A percentile compares a stretch with the other conserved stretches of the same genome.
phyloP scores from a whole-genome alignment of 495 filamentous ascomycete genomes.

The Penicillium goetzii region DNA sequence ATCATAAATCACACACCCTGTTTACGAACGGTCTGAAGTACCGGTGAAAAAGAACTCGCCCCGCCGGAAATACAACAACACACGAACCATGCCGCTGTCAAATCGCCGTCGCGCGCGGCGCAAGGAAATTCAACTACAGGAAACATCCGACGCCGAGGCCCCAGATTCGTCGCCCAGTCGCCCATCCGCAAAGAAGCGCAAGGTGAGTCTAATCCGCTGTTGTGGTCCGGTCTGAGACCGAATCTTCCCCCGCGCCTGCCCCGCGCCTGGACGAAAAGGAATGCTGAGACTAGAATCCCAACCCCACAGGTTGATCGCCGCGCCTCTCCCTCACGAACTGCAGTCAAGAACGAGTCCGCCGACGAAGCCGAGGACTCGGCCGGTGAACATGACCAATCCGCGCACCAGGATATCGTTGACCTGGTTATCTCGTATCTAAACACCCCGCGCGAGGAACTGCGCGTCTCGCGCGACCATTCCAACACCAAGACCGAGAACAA shows the following conservation, averaged over 20 bases:
- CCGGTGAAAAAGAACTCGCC: not conserved
- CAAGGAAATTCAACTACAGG: constrained; percentile 54
- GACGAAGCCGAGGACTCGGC: constrained; percentile 49
- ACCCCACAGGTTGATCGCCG: constrained; percentile 42
- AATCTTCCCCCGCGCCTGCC: constrained; percentile 12
- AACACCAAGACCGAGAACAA: constrained; percentile 73
- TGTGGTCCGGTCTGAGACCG: constrained; percentile 10
- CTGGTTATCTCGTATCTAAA: constrained; percentile 72
- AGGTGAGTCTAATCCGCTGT: constrained; percentile 52
- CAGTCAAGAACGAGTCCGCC: constrained; percentile 39
- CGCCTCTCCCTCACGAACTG: constrained; percentile 33
- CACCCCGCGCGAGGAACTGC: constrained; percentile 60
- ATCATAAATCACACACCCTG: not conserved
- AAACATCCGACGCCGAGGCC: constrained; percentile 55
- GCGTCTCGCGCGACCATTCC: constrained; percentile 73
- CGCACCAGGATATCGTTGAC: constrained; percentile 69
- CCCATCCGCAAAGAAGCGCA: constrained; percentile 74
- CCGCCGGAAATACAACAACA: not conserved
- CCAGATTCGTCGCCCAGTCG: constrained; percentile 72
- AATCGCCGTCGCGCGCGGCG: constrained; percentile 55
- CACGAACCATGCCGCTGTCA: constrained; percentile 52
- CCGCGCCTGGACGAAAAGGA: constrained; percentile 10
- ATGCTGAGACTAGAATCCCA: constrained; percentile 3
- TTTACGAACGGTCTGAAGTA: constrained; percentile 7
- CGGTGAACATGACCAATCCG: constrained; percentile 56